phyloP scores from a whole-genome alignment of 192 early-diverging fungal genomes.

The Backusella australiensis region DNA sequence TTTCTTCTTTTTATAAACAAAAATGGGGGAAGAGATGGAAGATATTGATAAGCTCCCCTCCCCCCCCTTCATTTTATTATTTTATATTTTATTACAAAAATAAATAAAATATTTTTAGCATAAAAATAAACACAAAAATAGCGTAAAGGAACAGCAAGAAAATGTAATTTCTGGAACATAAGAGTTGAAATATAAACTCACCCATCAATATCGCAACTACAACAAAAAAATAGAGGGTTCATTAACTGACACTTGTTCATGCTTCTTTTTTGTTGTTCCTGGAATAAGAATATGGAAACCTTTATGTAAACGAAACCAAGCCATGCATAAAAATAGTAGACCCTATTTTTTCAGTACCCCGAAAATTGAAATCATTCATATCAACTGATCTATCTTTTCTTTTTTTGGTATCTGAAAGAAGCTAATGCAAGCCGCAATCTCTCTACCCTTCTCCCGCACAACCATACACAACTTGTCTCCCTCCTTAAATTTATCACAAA shows the following conservation, averaged over 20 bases:
- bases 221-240: background rate
- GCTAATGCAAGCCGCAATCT: conserved; percentile 3
- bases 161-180: background rate
- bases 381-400: background rate
- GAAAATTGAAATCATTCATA: background rate
- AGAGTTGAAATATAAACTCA: background rate
- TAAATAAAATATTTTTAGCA: background rate
- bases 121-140: conserved; percentile 5
- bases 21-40: background rate
- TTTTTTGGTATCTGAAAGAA: background rate
- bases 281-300: background rate
- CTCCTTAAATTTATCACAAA: background rate
- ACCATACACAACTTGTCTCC: background rate
- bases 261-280: background rate
- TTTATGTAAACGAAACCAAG: background rate
- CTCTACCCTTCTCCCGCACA: background rate
- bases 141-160: background rate
- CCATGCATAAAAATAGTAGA: conserved; percentile 4
- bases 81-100: background rate
- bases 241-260: background rate
- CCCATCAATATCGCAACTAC: background rate
- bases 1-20: background rate
- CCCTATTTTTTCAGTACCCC: background rate
- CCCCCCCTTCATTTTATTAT: background rate
- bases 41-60: background rate